Base-by-base conservation (phyloP, 352 stramenopile genomes). In the Phytopythium chamaehyphon region DNA sequence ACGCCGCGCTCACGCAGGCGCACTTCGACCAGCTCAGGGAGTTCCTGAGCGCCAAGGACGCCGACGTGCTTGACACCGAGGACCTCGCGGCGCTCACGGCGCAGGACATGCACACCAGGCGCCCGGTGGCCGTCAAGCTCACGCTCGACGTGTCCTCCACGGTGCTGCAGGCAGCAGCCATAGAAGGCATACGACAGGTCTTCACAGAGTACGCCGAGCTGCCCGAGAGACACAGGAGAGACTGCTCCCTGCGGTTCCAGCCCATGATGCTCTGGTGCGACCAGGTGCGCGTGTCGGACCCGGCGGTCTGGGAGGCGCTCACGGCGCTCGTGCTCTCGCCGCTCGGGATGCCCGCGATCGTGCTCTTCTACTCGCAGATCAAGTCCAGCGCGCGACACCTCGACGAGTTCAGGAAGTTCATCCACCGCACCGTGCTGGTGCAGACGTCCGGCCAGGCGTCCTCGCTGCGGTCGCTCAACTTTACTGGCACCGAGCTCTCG, bases 381-480 rank as follows among this genome's bases (percentile, higher is more conserved):
- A 51, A 40, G 28, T 28, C 46, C 4, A 21, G 31, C 18, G n/a
- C 26, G n/a, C 46, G 22, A 16, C 46, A 51, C 46, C 28, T 51
- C 3, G 18, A 19, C 9, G 33, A 33, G n/a, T 51, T 51, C 31
- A n/a, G 46, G 1, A 31, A 40, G 31, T 51, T 51, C 19, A 31
- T 51, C 10, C 12, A 51, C 28, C 46, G 46, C 9, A 31, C 46
- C 1, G 28, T 51, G 31, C 22, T 18, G 11, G 16, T 33, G 10
- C 46, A 31, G n/a, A 15, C 3, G 2, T 50, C 48, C 5, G 9
- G 28, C 5, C 5, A 9, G 5, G 28, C 28, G 21, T 71, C 66
- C 18, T 56, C 62, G 22, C 36, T 75, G 14, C 49, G 58, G 33
- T 51, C 56, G 15, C 52, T 75, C 45, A 55, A 72, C 12, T 19